A percentile compares a stretch with the other conserved stretches of the same genome.
Evolutionary conservation across 2,329 filamentous ascomycete species (phyloP).

Genomic region (Didymella glomerata): DNA sequence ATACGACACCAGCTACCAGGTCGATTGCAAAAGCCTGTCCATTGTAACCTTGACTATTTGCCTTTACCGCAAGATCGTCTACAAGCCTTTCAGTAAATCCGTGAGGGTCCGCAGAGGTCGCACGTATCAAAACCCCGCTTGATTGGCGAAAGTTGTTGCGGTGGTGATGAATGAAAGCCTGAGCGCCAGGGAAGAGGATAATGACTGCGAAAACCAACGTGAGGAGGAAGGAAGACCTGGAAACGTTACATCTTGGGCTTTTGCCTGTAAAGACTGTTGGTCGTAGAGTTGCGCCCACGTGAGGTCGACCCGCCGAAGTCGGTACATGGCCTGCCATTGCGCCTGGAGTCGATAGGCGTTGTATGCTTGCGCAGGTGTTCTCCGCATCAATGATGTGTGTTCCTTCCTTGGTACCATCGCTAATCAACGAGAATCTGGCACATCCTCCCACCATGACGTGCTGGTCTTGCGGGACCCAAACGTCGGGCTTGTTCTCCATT

Average conservation of each 20-base stretch:
- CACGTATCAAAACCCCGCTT: background rate
- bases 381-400: conserved; percentile 24
- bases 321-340: background rate
- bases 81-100: background rate
- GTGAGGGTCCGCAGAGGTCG: background rate
- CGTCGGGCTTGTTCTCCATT: conserved; percentile 27
- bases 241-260: background rate
- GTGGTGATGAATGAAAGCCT: background rate
- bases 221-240: background rate
- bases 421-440: conserved; percentile 28
- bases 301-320: background rate
- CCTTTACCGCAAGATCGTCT: background rate
- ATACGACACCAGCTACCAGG: conserved; percentile 4
- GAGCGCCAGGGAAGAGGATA: background rate
- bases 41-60: background rate
- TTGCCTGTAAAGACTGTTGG: background rate
- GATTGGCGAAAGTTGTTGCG: background rate
- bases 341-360: background rate
- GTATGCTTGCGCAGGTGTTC: conserved; percentile 2
- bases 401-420: conserved; percentile 34
- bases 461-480: conserved; percentile 29
- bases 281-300: background rate
- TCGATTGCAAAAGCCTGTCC: conserved; percentile 1
- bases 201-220: background rate
- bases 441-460: conserved; percentile 28